phyloP scores from a whole-genome alignment of 306 rosid species.

The peach (Prunus persica) region DNA sequence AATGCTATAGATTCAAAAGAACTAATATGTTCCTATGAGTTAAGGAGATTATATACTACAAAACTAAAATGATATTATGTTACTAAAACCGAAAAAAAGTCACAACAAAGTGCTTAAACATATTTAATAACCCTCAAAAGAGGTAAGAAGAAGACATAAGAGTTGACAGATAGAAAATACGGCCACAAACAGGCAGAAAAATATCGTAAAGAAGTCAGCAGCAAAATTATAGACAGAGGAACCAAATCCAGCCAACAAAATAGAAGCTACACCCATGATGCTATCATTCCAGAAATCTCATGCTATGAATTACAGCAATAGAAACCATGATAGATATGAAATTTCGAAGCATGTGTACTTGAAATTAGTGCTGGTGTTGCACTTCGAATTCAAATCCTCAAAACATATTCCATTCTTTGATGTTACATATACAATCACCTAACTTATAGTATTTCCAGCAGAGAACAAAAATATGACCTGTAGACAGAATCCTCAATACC shows the following conservation, averaged over 20 bases:
- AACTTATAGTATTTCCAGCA: not conserved
- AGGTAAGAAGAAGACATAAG: constrained; percentile 1
- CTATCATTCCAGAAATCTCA: not conserved
- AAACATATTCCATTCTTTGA: not conserved
- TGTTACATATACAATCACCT: not conserved
- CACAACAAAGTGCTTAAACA: not conserved
- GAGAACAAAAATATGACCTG: not conserved
- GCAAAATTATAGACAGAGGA: not conserved
- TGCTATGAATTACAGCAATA: not conserved
- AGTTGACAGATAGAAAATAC: not conserved
- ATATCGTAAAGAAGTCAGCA: not conserved
- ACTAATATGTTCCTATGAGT: constrained; percentile 17
- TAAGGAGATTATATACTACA: not conserved
- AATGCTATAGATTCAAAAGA: constrained; percentile 3
- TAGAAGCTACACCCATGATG: not conserved
- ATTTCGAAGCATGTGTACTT: not conserved
- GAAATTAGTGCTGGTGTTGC: not conserved
- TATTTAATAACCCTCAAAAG: not conserved
- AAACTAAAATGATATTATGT: not conserved
- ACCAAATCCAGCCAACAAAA: not conserved
- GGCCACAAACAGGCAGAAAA: not conserved
- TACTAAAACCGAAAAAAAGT: not conserved
- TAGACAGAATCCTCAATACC: not conserved
- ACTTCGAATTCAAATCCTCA: not conserved
- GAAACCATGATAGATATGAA: not conserved